These are phyloP conservation scores for Leishmania lainsoni DNA, from an alignment of 208 protist genomes.

Conservation along the genomic window DNA sequence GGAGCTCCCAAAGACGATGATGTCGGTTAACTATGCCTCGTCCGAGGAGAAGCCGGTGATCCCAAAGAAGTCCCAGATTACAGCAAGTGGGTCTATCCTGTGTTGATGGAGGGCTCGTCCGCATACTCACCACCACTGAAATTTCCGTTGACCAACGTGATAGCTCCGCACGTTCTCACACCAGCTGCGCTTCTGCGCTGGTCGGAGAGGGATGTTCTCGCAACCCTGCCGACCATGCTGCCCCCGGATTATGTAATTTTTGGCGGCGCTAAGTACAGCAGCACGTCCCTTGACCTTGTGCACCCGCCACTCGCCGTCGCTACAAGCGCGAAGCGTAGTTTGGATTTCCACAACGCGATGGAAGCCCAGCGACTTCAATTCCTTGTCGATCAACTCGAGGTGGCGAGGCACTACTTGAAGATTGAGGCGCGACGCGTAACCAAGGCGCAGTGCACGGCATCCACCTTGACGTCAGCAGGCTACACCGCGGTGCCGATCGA, in stretches of 20 bases:
- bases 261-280: constrained; percentile 78
- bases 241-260: constrained; percentile 75
- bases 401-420: constrained; percentile 69
- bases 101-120: constrained; percentile 2
- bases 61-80: constrained; percentile 25
- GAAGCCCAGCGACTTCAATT: constrained; percentile 50
- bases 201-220: constrained; percentile 26
- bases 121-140: constrained; percentile 18
- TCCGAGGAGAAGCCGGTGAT: neutral
- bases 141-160: constrained; percentile 29
- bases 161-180: constrained; percentile 31
- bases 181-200: constrained; percentile 26
- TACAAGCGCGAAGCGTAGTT: neutral
- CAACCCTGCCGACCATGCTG: constrained; percentile 45
- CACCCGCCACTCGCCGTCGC: constrained; percentile 13
- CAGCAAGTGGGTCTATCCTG: constrained; percentile 35
- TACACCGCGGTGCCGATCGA: neutral
- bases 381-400: constrained; percentile 72
- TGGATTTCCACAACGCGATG: constrained; percentile 7
- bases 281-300: constrained; percentile 18
- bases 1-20: neutral
- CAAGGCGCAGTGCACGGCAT: neutral
- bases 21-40: no score
- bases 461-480: neutral
- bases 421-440: constrained; percentile 32